phyloP scores from a whole-genome alignment of 139 green algal species.

The Chlorella sp. region DNA sequence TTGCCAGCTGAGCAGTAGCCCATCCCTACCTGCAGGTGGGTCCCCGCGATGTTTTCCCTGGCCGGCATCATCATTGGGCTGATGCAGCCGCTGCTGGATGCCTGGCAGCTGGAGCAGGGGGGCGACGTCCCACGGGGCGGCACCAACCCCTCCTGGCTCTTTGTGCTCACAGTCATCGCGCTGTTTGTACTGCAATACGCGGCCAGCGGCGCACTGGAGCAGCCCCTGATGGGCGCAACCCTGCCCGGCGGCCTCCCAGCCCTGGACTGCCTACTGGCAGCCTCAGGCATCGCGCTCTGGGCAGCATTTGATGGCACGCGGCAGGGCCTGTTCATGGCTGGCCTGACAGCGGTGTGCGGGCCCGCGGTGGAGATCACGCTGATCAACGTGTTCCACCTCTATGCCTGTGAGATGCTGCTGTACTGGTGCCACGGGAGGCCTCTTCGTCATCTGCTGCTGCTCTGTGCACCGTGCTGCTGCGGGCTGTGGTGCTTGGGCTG shows the following conservation, averaged over 20 bases:
- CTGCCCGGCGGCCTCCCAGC: conserved; percentile 4
- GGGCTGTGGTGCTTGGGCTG: no score
- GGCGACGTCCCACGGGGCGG: conserved; percentile 7
- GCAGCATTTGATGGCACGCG: conserved; percentile 46
- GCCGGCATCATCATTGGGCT: conserved; percentile 73
- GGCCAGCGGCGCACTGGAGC: conserved; percentile 51
- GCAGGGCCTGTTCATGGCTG: conserved; percentile 52
- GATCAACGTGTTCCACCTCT: conserved; percentile 52
- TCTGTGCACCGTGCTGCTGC: no score
- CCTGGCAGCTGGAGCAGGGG: not conserved
- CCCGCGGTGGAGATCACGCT: conserved; percentile 50
- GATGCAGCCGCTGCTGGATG: conserved; percentile 37
- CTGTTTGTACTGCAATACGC: conserved; percentile 66
- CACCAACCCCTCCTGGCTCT: conserved; percentile 40
- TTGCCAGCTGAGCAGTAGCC: no score
- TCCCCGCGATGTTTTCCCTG: conserved; percentile 72
- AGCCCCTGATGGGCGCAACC: conserved; percentile 29
- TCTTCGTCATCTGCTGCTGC: no score
- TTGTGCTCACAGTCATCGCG: conserved; percentile 51
- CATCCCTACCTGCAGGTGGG: conserved; percentile 50
- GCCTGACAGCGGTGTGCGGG: conserved; percentile 43
- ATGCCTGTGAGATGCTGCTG: conserved; percentile 31
- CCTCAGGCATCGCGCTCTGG: conserved; percentile 33
- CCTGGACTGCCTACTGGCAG: conserved; percentile 36
- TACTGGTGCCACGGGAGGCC: no score